Evolutionary conservation across 192 early-diverging fungal genomes (phyloP).

Genomic region (Coemansia sp.): DNA sequence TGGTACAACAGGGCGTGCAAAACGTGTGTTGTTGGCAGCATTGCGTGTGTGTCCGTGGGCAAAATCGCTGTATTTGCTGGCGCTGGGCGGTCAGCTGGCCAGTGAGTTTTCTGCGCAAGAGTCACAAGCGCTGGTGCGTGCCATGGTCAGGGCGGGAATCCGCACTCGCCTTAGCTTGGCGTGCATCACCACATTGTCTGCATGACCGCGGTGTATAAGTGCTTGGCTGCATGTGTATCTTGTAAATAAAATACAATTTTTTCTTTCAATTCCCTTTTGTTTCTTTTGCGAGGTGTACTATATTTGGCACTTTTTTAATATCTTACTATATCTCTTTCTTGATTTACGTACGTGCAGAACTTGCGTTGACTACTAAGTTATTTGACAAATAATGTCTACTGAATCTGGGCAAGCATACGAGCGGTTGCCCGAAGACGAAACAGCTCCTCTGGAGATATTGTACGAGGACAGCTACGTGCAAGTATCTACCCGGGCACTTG

Average conservation of each 20-base stretch:
- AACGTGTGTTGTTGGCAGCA: constrained; percentile 11
- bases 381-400: background rate
- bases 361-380: background rate
- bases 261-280: too few relatives aligned
- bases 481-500: constrained; percentile 11
- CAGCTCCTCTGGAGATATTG: background rate
- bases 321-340: background rate
- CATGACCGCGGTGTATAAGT: background rate
- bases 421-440: constrained; percentile 6
- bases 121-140: constrained; percentile 11
- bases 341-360: background rate
- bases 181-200: background rate
- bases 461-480: constrained; percentile 20
- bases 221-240: background rate
- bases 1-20: background rate
- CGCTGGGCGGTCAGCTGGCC: constrained; percentile 8
- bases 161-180: constrained; percentile 16
- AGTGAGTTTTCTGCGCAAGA: constrained; percentile 6
- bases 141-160: constrained; percentile 26
- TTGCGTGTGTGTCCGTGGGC: constrained; percentile 30
- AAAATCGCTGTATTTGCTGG: constrained; percentile 30
- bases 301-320: too few relatives aligned
- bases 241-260: background rate
- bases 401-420: background rate
- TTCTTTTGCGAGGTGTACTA: too few relatives aligned